These are phyloP conservation scores for Picocystis salinarum DNA, from an alignment of 139 green algal genomes.

Conservation along the genomic window DNA sequence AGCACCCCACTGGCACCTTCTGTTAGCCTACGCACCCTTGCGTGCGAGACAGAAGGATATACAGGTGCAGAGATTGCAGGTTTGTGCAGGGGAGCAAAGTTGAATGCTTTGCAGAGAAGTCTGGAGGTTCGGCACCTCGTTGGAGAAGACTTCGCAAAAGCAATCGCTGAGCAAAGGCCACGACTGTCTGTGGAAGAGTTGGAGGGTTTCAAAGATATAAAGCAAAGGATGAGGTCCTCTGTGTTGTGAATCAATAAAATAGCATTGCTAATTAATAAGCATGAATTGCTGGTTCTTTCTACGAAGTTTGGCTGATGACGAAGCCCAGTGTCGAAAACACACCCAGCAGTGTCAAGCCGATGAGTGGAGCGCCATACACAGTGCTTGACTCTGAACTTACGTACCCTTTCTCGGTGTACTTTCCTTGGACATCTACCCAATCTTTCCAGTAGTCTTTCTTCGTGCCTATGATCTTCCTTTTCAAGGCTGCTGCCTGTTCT, in stretches of 20 bases:
- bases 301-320: too few relatives aligned
- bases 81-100: not conserved
- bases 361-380: constrained; percentile 36
- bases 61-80: not conserved
- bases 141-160: too few relatives aligned
- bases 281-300: too few relatives aligned
- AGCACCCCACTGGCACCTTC: not conserved
- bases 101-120: too few relatives aligned
- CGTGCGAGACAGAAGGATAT: not conserved
- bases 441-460: constrained; percentile 41
- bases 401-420: constrained; percentile 33
- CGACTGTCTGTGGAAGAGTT: too few relatives aligned
- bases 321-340: constrained; percentile 34
- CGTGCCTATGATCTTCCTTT: constrained; percentile 35
- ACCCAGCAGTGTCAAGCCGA: constrained; percentile 26
- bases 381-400: constrained; percentile 9
- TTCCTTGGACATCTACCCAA: constrained; percentile 32
- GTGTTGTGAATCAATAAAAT: not conserved
- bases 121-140: too few relatives aligned
- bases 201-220: not conserved
- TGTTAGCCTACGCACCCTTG: not conserved
- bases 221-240: not conserved
- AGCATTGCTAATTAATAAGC: too few relatives aligned
- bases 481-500: constrained; percentile 29
- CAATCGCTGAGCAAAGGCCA: too few relatives aligned